Conservation (phyloP, 2,329 filamentous ascomycete species). For the Davidsoniella virescens region DNA sequence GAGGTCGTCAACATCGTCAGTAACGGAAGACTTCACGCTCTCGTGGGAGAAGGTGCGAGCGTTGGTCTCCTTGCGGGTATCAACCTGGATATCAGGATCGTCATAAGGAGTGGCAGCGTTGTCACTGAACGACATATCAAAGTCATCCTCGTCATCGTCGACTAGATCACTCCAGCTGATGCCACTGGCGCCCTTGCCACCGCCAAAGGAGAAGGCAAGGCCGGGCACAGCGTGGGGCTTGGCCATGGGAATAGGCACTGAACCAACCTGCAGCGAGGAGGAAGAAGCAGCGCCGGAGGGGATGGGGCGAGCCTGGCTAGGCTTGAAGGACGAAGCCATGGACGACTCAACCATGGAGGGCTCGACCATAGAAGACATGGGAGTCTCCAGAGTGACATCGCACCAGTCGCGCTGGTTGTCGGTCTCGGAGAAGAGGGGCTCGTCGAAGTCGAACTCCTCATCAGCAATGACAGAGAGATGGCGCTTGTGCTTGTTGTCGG, state of each 20-base stretch:
- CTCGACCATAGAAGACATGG: slow-evolving; percentile 68
- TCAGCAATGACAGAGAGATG: slow-evolving; percentile 74
- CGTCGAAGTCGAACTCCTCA: slow-evolving; percentile 41
- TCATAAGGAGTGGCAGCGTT: slow-evolving; percentile 1
- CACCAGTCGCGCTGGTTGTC: slow-evolving; percentile 63
- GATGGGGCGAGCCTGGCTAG: slow-evolving; percentile 33
- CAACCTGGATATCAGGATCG: slow-evolving; percentile 19
- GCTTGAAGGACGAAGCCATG: slow-evolving; percentile 1
- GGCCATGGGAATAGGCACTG: slow-evolving; percentile 64
- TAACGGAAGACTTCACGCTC: slow-evolving; percentile 30
- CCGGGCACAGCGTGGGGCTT: slow-evolving; percentile 54
- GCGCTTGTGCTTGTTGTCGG: slow-evolving; percentile 6
- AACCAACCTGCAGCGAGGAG: slow-evolving; percentile 31
- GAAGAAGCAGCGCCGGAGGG: slow-evolving; percentile 5
- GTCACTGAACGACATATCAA: slow-evolving; percentile 26
- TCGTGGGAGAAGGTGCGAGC: slow-evolving; percentile 67
- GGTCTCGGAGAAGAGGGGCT: slow-evolving; percentile 73
- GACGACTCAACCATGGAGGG: slow-evolving; percentile 64
- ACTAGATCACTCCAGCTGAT: slow-evolving; percentile 99
- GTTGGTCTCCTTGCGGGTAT: slow-evolving; percentile 49
- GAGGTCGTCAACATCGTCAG: slow-evolving; percentile 8
- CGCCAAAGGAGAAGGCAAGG: slow-evolving; percentile 66
- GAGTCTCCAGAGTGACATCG: slow-evolving; percentile 58
- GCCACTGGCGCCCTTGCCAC: slow-evolving; percentile 62
- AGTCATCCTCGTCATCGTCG: slow-evolving; percentile 69